A percentile compares a stretch with the other conserved stretches of the same genome.
phyloP scores from a whole-genome alignment of 176 grass and related monocot species.

The Stipa capillata region DNA sequence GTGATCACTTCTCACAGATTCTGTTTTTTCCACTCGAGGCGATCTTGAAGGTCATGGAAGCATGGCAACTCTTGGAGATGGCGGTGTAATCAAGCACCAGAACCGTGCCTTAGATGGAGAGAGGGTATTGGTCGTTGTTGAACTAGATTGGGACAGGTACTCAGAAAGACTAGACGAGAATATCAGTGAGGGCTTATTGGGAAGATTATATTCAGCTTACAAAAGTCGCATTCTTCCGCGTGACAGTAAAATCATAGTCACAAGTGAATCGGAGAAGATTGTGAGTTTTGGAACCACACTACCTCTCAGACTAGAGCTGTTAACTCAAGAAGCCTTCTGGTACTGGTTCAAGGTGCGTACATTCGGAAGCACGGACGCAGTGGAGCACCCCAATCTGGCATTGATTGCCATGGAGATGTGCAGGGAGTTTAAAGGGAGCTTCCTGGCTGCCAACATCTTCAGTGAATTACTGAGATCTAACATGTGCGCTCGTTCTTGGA shows the following conservation, averaged over 20 bases:
- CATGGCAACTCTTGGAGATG: neutral
- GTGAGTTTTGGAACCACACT: neutral
- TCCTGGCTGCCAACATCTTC: neutral
- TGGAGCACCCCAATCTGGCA: neutral
- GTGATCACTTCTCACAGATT: neutral
- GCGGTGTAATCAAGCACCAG: neutral
- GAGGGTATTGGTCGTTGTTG: slow-evolving; percentile 4
- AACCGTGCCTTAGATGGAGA: neutral
- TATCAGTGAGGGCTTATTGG: neutral
- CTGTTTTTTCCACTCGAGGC: neutral
- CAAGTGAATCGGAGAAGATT: neutral
- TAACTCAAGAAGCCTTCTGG: neutral
- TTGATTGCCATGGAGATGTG: neutral
- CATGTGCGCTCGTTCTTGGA: neutral
- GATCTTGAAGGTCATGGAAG: neutral
- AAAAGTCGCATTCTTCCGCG: neutral
- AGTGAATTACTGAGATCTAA: slow-evolving; percentile 3
- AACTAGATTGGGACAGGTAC: neutral
- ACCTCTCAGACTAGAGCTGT: neutral
- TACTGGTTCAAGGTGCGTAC: slow-evolving; percentile 4
- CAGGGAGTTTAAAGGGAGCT: neutral
- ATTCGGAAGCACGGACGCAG: neutral
- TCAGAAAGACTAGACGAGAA: neutral
- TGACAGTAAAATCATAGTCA: slow-evolving; percentile 21
- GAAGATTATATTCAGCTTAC: neutral